Base-by-base conservation (phyloP, 768 basidiomycete genomes). In the Tylopilus rubrobrunneus region DNA sequence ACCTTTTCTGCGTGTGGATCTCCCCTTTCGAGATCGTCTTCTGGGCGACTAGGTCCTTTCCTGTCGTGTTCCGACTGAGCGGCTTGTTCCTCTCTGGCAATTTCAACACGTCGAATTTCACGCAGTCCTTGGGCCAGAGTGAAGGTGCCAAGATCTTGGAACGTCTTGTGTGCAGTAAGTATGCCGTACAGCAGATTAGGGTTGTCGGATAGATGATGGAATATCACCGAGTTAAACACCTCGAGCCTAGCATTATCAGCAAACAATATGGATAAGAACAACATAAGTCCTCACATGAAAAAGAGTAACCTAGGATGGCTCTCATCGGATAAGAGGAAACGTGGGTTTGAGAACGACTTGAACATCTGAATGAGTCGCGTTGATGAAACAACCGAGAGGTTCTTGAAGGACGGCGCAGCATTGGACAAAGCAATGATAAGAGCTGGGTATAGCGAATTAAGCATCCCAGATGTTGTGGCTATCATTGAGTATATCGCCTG, bases 301-400 rank as follows among this genome's bases (percentile, higher is more conserved):
- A 90, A 98, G 31, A 98, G 78, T 29, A 98, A 73, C 56, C 97
- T 75, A 1, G 97, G 97, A 65, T 98, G 93, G 7, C 95, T 92
- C 70, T 98, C 97, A 57, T 98, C 97, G 3, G 90, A 86, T 19
- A 99, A 73, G 33, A 98, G 73, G 70, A 98, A 98, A 3, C 84
- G 73, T 0, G 97, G 91, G 55, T 87, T 91, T 6, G 92, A 86
- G 67, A 99, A 96, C 0, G 96, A 92, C 28, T 81, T 86, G 72
- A 97, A 92, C 7, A 98, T 79, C 69, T 97, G 93, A 34, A 95
- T 67, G 7, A 99, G 77, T 17, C 90, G 80, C 6, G 89, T 87
- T 4, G 93, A 88, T 12, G 92, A 84, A 31, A 85, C 83, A 45
- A 93, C 82, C 39, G 85, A 85, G 21, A 97, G 76, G 58, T 88